Base-by-base conservation (phyloP, 2,329 filamentous ascomycete species). In the Sporothrix dimorphospora region DNA sequence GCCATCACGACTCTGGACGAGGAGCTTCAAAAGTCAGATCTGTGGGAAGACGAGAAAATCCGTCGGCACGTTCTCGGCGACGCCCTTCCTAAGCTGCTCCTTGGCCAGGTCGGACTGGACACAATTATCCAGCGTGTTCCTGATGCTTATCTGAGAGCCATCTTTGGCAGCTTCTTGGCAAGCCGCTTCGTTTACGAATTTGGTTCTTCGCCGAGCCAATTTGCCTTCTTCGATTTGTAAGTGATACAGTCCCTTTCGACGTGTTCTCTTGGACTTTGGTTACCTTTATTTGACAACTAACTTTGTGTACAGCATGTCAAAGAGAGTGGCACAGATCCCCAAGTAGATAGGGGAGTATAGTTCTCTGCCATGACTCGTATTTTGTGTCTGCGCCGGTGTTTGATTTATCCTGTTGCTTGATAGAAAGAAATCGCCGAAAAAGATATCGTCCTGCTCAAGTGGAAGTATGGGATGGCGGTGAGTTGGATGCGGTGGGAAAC, bases 151-250 rank as follows among this genome's bases (percentile, higher is more conserved):
- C 88, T 99, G 75, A 90, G 94, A 76, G 92, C 94, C 76, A 98
- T 99, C 80, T 99, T 99, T 79, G 96, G 96, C 77, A 97, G 93
- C 80, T 98, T 95, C 83, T 86, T 99, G 76, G 95, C 96, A 66
- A 97, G 92, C 79, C 92, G 96, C 57, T 99, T 99, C 81, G 94
- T 99, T 53, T 99, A 99, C 82, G 90, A 97, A 81, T 96, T 95
- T 80, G 96, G 96, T 78, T 94, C 94, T 80, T 91, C 89, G 76
- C 94, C 96, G 5, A 96, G 92, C 84, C 95, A 98, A 79, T 98
- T 99, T 84, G 94, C 95, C 51, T 99, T 99, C 87, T 99, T 97
- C 83, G 94, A 97, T 81, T 99, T 98, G 92, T 94, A 85, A 89
- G 92, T 91, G 9, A 7, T 8, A 16, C 9, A 11, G 19, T 24